phyloP scores from a whole-genome alignment of 495 filamentous ascomycete species.

The Podospora conica region DNA sequence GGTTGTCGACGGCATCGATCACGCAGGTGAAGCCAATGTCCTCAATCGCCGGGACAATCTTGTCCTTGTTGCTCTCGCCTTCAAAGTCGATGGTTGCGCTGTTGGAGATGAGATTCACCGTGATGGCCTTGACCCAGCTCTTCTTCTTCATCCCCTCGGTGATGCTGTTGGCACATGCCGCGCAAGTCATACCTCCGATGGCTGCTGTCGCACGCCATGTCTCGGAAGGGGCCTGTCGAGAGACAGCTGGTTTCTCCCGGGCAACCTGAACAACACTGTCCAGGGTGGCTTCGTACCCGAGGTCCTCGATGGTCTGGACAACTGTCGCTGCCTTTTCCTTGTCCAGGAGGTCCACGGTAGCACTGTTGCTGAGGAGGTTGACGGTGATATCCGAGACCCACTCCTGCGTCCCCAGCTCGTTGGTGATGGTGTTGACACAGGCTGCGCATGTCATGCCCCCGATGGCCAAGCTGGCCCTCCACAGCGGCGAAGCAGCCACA shows the following conservation, averaged over 20 bases:
- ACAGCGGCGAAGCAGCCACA: conserved; percentile 18
- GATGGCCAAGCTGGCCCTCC: conserved; percentile 61
- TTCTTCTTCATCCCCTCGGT: conserved; percentile 57
- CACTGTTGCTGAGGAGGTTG: conserved; percentile 68
- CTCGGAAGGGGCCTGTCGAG: conserved; percentile 25
- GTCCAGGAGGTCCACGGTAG: conserved; percentile 56
- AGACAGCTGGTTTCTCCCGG: conserved; percentile 18
- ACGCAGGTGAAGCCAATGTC: conserved; percentile 73
- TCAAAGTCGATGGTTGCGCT: conserved; percentile 62
- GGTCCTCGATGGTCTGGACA: conserved; percentile 66
- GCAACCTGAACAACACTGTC: conserved; percentile 40
- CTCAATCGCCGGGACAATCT: conserved; percentile 65
- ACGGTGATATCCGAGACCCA: conserved; percentile 61
- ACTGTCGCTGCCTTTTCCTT: conserved; percentile 47
- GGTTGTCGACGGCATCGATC: conserved; percentile 45
- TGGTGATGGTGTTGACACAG: conserved; percentile 63
- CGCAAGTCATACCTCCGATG: conserved; percentile 82
- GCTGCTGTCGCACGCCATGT: conserved; percentile 55
- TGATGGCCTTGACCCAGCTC: conserved; percentile 56
- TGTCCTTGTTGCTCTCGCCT: conserved; percentile 43
- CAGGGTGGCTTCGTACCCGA: conserved; percentile 70
- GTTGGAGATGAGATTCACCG: conserved; percentile 67
- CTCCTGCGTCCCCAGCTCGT: conserved; percentile 54
- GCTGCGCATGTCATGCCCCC: conserved; percentile 80
- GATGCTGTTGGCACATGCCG: conserved; percentile 62